phyloP scores from a whole-genome alignment of 1,284 basidiomycete species.

The Rhodotorula sp. region DNA sequence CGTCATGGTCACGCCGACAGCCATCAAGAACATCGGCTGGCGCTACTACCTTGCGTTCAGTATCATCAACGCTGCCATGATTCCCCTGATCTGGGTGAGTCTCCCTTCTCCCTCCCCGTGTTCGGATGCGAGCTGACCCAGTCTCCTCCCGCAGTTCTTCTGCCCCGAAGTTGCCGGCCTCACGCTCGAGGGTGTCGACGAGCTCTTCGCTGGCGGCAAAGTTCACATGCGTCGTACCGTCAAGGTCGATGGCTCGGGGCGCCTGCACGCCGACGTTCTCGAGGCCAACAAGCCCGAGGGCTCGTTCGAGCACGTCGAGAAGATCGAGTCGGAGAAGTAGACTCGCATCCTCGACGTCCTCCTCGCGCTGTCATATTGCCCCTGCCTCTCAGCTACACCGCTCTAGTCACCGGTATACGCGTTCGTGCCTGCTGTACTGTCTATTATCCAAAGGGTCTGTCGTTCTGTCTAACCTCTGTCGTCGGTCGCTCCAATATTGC shows the following conservation, averaged over 20 bases:
- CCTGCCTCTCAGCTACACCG: no score
- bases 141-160: background rate
- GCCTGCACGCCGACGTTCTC: background rate
- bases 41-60: no score
- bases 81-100: no score
- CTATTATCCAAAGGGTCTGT: no score
- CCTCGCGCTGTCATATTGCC: no score
- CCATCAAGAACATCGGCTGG: constrained; percentile 21
- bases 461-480: no score
- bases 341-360: background rate
- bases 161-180: constrained; percentile 28
- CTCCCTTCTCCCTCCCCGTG: no score
- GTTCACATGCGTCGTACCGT: constrained; percentile 39
- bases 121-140: background rate
- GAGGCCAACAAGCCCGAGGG: constrained; percentile 10
- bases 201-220: constrained; percentile 44
- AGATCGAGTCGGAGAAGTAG: constrained; percentile 9
- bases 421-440: no score
- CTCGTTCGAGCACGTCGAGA: constrained; percentile 20
- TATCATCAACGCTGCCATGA: no score
- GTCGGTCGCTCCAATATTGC: no score
- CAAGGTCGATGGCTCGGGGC: constrained; percentile 17
- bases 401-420: no score
- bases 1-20: constrained; percentile 34
- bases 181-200: constrained; percentile 48